Conservation (phyloP, 768 basidiomycete genomes). For the Chlorophyllum brunneum region DNA sequence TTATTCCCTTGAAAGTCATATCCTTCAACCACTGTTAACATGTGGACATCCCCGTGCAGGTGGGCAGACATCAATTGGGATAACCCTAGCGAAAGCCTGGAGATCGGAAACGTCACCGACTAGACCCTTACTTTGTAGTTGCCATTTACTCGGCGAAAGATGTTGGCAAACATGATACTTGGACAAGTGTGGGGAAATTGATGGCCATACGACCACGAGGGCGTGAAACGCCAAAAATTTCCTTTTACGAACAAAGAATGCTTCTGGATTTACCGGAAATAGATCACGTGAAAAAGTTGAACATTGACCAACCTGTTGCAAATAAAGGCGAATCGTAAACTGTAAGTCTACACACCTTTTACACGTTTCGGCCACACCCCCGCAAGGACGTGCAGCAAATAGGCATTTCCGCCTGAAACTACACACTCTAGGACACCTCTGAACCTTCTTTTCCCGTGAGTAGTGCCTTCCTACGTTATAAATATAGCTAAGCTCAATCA, state of each 20-base stretch:
- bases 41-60: slow-evolving; percentile 23
- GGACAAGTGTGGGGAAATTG: background rate
- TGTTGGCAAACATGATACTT: background rate
- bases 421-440: slow-evolving; percentile 26
- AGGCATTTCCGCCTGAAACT: background rate
- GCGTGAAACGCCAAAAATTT: background rate
- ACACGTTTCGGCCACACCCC: slow-evolving; percentile 21
- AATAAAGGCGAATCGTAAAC: slow-evolving; percentile 37
- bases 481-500: slow-evolving; percentile 21
- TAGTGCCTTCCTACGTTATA: slow-evolving; percentile 7
- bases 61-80: slow-evolving; percentile 36
- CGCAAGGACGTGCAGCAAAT: background rate
- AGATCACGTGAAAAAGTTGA: slow-evolving; percentile 46
- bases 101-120: slow-evolving; percentile 14
- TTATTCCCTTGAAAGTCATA: background rate
- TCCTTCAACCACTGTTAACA: too few species aligned
- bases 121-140: background rate
- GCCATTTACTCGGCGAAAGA: background rate
- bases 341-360: slow-evolving; percentile 23
- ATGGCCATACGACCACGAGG: background rate
- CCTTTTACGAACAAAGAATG: slow-evolving; percentile 14
- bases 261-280: too few species aligned
- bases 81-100: slow-evolving; percentile 20
- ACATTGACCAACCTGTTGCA: slow-evolving; percentile 46
- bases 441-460: slow-evolving; percentile 22